Conservation (phyloP, 2,329 filamentous ascomycete genomes). For the Simplicillium sp. region DNA sequence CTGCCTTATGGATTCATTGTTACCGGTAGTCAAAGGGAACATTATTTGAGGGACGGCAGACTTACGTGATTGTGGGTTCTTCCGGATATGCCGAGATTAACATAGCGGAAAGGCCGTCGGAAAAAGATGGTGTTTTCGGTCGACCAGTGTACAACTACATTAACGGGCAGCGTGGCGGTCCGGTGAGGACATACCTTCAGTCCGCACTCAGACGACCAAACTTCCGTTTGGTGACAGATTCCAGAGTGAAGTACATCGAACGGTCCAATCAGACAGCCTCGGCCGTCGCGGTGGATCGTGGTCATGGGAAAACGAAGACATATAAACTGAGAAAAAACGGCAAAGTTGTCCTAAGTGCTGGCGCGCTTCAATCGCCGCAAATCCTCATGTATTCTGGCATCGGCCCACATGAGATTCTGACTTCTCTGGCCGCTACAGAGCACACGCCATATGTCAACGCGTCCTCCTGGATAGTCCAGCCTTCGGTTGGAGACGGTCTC, state of each 20-base stretch:
- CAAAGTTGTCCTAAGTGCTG: constrained; percentile 28
- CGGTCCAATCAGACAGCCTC: constrained; percentile 27
- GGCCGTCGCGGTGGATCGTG: constrained; percentile 25
- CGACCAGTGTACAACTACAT: constrained; percentile 37
- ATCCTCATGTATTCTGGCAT: constrained; percentile 36
- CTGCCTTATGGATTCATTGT: no score
- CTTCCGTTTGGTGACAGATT: constrained; percentile 33
- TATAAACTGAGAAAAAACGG: constrained; percentile 14
- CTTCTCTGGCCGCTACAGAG: constrained; percentile 12
- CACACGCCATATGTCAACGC: constrained; percentile 17
- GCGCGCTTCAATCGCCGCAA: constrained; percentile 27
- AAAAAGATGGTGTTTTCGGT: constrained; percentile 38
- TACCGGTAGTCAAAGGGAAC: no score
- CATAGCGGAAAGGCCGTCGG: constrained; percentile 32
- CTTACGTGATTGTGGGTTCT: constrained; percentile 37
- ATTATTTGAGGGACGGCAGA: no score
- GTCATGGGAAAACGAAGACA: constrained; percentile 18
- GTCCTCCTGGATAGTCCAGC: constrained; percentile 36
- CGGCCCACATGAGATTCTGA: constrained; percentile 23
- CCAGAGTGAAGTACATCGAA: constrained; percentile 32
- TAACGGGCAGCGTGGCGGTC: constrained; percentile 38
- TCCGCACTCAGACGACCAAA: constrained; percentile 28
- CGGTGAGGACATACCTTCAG: constrained; percentile 39
- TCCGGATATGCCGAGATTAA: constrained; percentile 36
- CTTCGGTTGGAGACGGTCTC: constrained; percentile 36